A percentile compares a stretch with the other conserved stretches of the same genome.
These are phyloP conservation scores for Centaurea solstitialis DNA, from an alignment of 129 eudicot genomes.

Conservation along the genomic window DNA sequence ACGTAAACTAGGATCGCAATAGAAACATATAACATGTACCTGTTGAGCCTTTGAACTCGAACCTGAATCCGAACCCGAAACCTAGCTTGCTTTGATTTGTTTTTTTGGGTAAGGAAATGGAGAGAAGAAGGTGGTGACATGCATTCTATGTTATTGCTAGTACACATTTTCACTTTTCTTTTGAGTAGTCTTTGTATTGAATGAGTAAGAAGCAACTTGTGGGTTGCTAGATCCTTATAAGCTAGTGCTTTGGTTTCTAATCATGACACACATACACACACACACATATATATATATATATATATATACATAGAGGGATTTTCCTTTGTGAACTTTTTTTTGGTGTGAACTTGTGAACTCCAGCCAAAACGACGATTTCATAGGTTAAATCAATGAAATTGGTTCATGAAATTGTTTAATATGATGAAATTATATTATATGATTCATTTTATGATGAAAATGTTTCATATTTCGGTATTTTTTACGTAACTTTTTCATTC, in stretches of 20 bases:
- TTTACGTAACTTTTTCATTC: no score
- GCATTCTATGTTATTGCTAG: conserved; percentile 28
- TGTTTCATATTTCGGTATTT: no score
- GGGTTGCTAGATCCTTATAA: conserved; percentile 19
- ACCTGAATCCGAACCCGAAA: conserved; percentile 36
- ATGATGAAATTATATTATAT: no score
- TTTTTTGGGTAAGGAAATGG: conserved; percentile 31
- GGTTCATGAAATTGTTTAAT: no score
- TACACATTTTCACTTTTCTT: conserved; percentile 32
- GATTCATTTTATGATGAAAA: no score
- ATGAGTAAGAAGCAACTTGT: conserved; percentile 1
- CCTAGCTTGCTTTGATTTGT: conserved; percentile 34
- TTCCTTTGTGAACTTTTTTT: no score
- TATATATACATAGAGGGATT: no score
- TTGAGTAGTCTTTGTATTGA: conserved; percentile 21
- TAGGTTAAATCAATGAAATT: no score
- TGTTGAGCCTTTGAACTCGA: conserved; percentile 51
- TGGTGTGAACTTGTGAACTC: no score
- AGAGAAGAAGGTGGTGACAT: conserved; percentile 38
- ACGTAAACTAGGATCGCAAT: background rate
- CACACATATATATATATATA: background rate
- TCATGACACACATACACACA: conserved; percentile 10
- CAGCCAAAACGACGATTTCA: no score
- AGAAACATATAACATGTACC: conserved; percentile 29
- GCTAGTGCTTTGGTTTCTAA: conserved; percentile 23